A percentile compares a stretch with the other conserved stretches of the same genome.
phyloP scores from a whole-genome alignment of 768 basidiomycete genomes.

The Trametes punicea region DNA sequence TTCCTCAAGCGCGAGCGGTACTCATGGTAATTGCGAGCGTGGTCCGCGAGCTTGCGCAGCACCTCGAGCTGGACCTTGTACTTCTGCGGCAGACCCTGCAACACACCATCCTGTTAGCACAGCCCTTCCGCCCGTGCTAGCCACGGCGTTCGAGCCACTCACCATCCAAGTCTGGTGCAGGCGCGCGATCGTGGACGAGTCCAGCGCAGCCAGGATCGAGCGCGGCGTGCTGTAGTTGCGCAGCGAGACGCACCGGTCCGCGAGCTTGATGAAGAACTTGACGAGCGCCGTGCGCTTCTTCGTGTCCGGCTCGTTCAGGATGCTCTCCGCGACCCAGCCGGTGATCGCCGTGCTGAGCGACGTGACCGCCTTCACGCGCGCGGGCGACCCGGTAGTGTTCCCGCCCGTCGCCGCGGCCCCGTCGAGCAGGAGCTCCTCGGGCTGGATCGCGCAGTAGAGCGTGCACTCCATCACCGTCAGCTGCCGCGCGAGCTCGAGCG shows the following conservation, averaged over 20 bases:
- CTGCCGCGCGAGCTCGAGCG: conserved; percentile 89
- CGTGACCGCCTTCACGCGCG: conserved; percentile 80
- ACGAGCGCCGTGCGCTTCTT: conserved; percentile 76
- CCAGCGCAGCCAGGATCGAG: conserved; percentile 90
- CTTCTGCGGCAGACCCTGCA: conserved; percentile 81
- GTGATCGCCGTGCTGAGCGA: conserved; percentile 90
- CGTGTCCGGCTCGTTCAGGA: conserved; percentile 84
- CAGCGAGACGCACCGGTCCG: conserved; percentile 78
- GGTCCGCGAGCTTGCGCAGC: conserved; percentile 84
- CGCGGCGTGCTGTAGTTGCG: conserved; percentile 92
- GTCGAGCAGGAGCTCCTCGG: conserved; percentile 81
- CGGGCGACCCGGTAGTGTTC: conserved; percentile 45
- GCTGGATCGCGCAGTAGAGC: conserved; percentile 79
- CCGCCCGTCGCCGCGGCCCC: conserved; percentile 64
- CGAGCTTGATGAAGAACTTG: conserved; percentile 93
- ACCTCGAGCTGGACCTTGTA: conserved; percentile 74
- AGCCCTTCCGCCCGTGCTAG: neutral
- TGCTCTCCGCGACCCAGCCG: conserved; percentile 94
- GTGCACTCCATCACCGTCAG: conserved; percentile 91
- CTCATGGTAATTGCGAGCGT: conserved; percentile 85
- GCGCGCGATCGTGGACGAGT: conserved; percentile 91
- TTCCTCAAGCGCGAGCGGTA: conserved; percentile 86
- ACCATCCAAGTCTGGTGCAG: conserved; percentile 93
- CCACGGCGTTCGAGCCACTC: conserved; percentile 30
- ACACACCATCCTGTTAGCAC: neutral